Evolutionary conservation across 306 rosid species (phyloP).

Genomic region (Comarum palustre): DNA sequence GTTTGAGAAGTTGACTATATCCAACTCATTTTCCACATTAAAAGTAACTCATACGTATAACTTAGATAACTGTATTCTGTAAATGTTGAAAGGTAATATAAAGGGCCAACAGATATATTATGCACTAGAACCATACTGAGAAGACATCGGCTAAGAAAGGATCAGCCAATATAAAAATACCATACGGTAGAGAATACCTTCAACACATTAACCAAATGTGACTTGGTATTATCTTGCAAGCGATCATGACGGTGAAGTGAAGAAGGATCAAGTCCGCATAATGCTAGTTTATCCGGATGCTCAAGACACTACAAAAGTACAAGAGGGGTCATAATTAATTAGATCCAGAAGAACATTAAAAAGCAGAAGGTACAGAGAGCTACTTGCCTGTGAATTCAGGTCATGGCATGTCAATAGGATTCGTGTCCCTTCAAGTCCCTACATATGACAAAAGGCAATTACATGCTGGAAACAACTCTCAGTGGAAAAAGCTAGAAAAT

Average conservation of each 20-base stretch:
- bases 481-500: background rate
- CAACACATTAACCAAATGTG: conserved; percentile 64
- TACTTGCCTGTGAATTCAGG: conserved; percentile 60
- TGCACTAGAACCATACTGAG: background rate
- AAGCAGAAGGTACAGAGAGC: conserved; percentile 17
- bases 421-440: conserved; percentile 74
- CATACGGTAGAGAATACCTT: conserved; percentile 44
- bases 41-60: background rate
- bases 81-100: background rate
- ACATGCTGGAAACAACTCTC: background rate
- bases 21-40: background rate
- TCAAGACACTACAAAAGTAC: conserved; percentile 47
- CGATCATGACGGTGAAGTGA: conserved; percentile 83
- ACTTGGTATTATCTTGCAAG: conserved; percentile 63
- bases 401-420: conserved; percentile 73
- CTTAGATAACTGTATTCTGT: background rate
- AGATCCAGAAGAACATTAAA: conserved; percentile 20
- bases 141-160: background rate
- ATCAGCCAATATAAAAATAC: background rate
- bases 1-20: background rate
- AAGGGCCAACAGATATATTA: background rate
- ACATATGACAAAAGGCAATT: conserved; percentile 13
- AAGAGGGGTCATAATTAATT: conserved; percentile 12
- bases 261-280: conserved; percentile 82
- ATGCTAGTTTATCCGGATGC: conserved; percentile 67